Evolutionary conservation across 192 early-diverging fungal species (phyloP).

Genomic region (Backusella morwellensis): DNA sequence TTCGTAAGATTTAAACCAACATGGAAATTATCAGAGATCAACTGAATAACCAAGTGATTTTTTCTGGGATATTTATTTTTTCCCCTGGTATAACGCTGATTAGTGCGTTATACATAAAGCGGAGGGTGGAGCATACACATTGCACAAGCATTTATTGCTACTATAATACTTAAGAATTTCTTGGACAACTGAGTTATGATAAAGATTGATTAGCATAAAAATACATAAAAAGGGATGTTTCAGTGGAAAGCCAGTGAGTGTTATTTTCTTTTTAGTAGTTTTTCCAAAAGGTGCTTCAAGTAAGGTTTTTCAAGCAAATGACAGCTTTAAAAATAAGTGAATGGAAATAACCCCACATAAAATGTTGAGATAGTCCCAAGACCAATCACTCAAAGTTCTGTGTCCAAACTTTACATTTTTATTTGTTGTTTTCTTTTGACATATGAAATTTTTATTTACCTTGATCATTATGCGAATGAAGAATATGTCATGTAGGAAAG

Average conservation of each 20-base stretch:
- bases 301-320: not conserved
- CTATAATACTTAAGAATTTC: not conserved
- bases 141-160: not conserved
- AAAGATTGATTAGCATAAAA: not conserved
- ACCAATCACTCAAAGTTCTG: not conserved
- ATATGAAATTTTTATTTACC: not conserved
- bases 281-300: not conserved
- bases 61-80: not conserved
- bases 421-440: not conserved
- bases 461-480: not conserved
- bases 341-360: not conserved
- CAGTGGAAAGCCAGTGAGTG: not conserved
- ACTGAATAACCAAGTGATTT: constrained; percentile 7
- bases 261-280: not conserved
- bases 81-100: not conserved
- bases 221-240: not conserved
- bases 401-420: not conserved
- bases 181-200: not conserved
- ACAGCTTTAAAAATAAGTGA: not conserved
- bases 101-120: not conserved
- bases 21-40: not conserved
- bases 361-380: not conserved
- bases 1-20: constrained; percentile 6
- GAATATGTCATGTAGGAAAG: not conserved
- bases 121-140: not conserved